phyloP scores from a whole-genome alignment of 179 eudicot genomes.

The Patellifolia procumbens region DNA sequence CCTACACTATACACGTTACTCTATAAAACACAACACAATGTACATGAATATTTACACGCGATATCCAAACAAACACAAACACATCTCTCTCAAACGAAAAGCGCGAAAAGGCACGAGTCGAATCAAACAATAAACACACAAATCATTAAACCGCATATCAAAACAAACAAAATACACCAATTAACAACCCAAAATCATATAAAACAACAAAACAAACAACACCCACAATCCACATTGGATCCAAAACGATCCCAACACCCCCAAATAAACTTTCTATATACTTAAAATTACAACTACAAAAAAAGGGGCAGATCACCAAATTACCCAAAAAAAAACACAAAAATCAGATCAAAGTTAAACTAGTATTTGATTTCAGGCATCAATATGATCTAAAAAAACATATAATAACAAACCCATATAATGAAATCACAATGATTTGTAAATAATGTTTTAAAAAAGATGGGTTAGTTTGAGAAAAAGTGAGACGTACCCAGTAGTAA shows the following conservation, averaged over 20 bases:
- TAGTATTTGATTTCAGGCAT: not conserved
- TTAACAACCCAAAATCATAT: not conserved
- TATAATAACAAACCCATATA: not conserved
- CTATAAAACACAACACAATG: conserved; percentile 3
- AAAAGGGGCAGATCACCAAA: not conserved
- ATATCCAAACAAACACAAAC: conserved; percentile 8
- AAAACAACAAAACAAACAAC: conserved; percentile 15
- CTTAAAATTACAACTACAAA: not conserved
- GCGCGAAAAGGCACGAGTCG: conserved; percentile 1
- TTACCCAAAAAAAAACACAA: not conserved
- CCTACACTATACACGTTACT: not conserved
- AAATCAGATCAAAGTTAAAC: conserved; percentile 27
- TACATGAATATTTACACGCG: not conserved
- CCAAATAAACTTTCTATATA: not conserved
- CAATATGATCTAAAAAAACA: conserved; percentile 23
- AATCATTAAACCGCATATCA: too few relatives aligned
- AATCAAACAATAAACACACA: conserved; percentile 17
- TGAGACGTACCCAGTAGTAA: conserved; percentile 34
- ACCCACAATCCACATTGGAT: conserved; percentile 30
- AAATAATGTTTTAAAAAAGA: not conserved
- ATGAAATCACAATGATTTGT: not conserved
- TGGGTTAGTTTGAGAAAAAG: conserved; percentile 2
- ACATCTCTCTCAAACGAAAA: not conserved
- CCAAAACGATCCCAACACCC: conserved; percentile 18
- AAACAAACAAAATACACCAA: conserved; percentile 20